Conservation (phyloP, 1,139 yeast genomes). For the Candida smagusa region DNA sequence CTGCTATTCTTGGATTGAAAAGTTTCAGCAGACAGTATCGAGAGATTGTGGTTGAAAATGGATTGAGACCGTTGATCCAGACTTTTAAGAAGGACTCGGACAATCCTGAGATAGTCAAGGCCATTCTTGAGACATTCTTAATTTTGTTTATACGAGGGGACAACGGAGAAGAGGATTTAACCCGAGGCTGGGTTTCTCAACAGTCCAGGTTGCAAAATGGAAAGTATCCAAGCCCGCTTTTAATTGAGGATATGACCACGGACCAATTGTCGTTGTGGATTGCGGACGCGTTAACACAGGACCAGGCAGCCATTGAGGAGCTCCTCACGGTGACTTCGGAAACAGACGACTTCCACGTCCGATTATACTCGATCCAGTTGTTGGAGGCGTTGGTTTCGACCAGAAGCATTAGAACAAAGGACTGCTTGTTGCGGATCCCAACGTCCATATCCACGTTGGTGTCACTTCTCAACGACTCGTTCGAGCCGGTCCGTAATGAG, state of each 20-base stretch:
- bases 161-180: constrained; percentile 45
- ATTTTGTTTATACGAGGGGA: constrained; percentile 68
- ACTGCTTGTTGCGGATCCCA: constrained; percentile 68
- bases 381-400: constrained; percentile 81
- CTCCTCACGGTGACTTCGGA: constrained; percentile 55
- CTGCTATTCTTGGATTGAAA: constrained; percentile 87
- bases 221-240: constrained; percentile 76
- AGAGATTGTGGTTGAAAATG: constrained; percentile 87
- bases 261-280: constrained; percentile 95
- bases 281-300: constrained; percentile 87
- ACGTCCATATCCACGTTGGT: constrained; percentile 79
- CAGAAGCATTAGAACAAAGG: constrained; percentile 73
- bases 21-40: constrained; percentile 87
- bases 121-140: constrained; percentile 80
- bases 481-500: constrained; percentile 91
- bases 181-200: constrained; percentile 69
- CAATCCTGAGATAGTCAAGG: constrained; percentile 73
- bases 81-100: constrained; percentile 65
- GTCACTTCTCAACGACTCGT: constrained; percentile 59
- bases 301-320: constrained; percentile 52
- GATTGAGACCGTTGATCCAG: constrained; percentile 69
- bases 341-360: constrained; percentile 65
- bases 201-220: constrained; percentile 79
- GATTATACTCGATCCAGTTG: constrained; percentile 78
- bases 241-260: constrained; percentile 54